phyloP scores from a whole-genome alignment of 2,329 filamentous ascomycete species.

The Mycocentrospora acerina region DNA sequence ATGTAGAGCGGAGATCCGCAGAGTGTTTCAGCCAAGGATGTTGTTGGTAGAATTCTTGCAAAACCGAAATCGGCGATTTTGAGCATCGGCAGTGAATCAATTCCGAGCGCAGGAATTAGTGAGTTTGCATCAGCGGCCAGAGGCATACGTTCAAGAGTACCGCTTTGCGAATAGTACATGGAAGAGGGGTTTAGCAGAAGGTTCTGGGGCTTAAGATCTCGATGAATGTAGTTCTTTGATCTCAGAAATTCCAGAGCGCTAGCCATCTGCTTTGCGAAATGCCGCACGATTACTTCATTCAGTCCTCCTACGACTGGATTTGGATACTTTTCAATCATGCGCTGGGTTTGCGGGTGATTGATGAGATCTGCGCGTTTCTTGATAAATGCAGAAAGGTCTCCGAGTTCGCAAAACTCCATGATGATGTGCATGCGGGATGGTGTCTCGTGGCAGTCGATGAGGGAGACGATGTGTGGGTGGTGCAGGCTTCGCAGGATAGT shows the following conservation, averaged over 20 bases:
- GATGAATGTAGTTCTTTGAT: slow-evolving; percentile 84
- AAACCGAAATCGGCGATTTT: slow-evolving; percentile 99
- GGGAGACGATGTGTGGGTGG: slow-evolving; percentile 94
- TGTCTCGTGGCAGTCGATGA: slow-evolving; percentile 91
- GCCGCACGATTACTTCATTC: slow-evolving; percentile 92
- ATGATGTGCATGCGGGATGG: slow-evolving; percentile 88
- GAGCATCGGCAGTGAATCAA: slow-evolving; percentile 87
- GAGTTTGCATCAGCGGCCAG: slow-evolving; percentile 81
- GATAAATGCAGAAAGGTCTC: slow-evolving; percentile 93
- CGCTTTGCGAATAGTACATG: slow-evolving; percentile 61
- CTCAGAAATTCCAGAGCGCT: slow-evolving; percentile 90
- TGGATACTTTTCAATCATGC: slow-evolving; percentile 93
- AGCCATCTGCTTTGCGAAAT: slow-evolving; percentile 92
- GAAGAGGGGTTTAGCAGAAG: slow-evolving; percentile 83
- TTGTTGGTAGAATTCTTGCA: slow-evolving; percentile 84
- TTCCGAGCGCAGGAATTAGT: slow-evolving; percentile 75
- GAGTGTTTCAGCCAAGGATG: slow-evolving; percentile 90
- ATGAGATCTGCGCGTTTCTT: slow-evolving; percentile 84
- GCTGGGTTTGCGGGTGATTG: slow-evolving; percentile 77
- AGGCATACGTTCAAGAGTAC: slow-evolving; percentile 58
- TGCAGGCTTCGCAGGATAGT: slow-evolving; percentile 90
- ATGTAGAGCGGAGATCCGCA: slow-evolving; percentile 98
- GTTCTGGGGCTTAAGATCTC: slow-evolving; percentile 97
- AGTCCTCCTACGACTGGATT: slow-evolving; percentile 80
- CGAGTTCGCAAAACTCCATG: slow-evolving; percentile 98